phyloP scores from a whole-genome alignment of 495 filamentous ascomycete species.

The Glonium stellatum region DNA sequence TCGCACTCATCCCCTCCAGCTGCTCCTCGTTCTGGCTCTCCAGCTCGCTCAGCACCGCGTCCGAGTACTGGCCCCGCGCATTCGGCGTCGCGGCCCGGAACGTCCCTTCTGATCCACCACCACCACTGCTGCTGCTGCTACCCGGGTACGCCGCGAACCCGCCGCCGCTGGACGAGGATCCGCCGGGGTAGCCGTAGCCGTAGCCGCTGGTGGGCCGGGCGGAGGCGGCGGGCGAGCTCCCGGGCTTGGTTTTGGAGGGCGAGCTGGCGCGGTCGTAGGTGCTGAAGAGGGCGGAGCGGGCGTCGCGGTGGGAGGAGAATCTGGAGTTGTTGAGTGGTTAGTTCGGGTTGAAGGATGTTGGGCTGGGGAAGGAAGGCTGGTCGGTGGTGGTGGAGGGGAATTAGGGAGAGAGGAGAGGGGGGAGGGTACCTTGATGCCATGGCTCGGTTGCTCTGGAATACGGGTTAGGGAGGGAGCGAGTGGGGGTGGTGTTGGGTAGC shows the following conservation, averaged over 20 bases:
- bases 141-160: constrained; percentile 50
- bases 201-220: constrained; percentile 46
- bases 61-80: constrained; percentile 84
- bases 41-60: constrained; percentile 84
- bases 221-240: constrained; percentile 2
- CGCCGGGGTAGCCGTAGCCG: constrained; percentile 43
- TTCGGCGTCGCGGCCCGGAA: constrained; percentile 76
- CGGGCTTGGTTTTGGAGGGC: constrained; percentile 20
- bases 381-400: neutral
- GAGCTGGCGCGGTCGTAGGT: constrained; percentile 48
- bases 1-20: constrained; percentile 79
- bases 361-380: neutral
- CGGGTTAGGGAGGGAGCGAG: neutral
- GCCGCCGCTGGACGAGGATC: constrained; percentile 33
- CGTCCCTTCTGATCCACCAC: constrained; percentile 30
- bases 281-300: constrained; percentile 82
- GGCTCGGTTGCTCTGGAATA: neutral
- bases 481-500: too few relatives aligned
- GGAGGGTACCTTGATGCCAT: neutral
- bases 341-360: neutral
- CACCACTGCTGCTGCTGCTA: constrained; percentile 35
- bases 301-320: constrained; percentile 44
- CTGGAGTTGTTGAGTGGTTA: neutral
- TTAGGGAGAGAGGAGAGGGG: neutral
- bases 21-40: constrained; percentile 91